These are phyloP conservation scores for Fusarium denticulatum DNA, from an alignment of 2,329 filamentous ascomycete species.

Conservation along the genomic window DNA sequence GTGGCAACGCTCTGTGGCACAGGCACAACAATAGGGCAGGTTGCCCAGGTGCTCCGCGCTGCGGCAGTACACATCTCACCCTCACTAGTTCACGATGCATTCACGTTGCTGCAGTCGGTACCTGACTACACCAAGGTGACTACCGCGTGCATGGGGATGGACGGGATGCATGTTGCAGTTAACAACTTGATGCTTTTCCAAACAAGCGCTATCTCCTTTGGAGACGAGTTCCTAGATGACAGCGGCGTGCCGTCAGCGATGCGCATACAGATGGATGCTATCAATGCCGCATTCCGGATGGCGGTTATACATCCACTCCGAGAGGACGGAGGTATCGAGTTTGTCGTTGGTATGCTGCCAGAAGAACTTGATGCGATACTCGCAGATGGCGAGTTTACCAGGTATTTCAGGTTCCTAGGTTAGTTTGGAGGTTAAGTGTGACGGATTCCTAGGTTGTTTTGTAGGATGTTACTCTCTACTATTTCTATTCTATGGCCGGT, in stretches of 20 bases:
- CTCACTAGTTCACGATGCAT: neutral
- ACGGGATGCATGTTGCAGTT: neutral
- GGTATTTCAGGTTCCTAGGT: neutral
- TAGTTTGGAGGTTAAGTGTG: neutral
- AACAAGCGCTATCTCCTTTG: neutral
- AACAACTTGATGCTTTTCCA: neutral
- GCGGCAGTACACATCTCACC: neutral
- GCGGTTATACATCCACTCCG: neutral
- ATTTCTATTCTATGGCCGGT: rapidly evolving
- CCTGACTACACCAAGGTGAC: neutral
- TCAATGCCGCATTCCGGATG: neutral
- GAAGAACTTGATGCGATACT: neutral
- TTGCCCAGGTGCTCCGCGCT: neutral
- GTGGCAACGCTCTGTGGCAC: neutral
- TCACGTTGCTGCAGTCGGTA: neutral
- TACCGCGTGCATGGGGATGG: neutral
- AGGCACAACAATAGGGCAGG: neutral
- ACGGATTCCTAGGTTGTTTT: neutral
- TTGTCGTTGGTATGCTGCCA: neutral
- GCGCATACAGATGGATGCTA: neutral
- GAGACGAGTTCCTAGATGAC: neutral
- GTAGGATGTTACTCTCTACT: neutral
- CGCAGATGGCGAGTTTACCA: neutral
- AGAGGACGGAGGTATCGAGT: neutral
- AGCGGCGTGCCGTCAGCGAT: neutral